Base-by-base conservation (phyloP, 2,329 filamentous ascomycete genomes). In the Colletotrichum sidae region DNA sequence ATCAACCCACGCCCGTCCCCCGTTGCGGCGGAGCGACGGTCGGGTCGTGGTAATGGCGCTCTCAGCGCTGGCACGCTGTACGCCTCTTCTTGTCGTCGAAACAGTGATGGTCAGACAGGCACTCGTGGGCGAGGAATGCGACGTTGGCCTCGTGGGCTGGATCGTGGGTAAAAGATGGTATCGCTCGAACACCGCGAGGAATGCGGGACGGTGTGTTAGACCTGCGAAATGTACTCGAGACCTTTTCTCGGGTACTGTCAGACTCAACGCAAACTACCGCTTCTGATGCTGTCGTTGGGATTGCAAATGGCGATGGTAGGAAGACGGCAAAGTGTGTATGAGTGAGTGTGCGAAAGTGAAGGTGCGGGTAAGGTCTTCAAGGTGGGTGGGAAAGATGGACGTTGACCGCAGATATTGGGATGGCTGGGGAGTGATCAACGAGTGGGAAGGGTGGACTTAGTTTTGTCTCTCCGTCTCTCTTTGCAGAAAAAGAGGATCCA, bases 1-100 rank as follows among this genome's bases (percentile, higher is more conserved):
- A 17, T 7, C 39, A 38, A 60, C 61, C 67, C 67, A 60, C 61
- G 66, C 65, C 65, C 67, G 67, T 67, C 65, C 67, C 63, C 67
- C 67, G 65, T 67, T 49, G 45, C 51, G 55, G 56, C 67, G 67
- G 67, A 69, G 67, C 44, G 65, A 69, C 65, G 67, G 67, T 68
- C 44, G 67, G 65, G 67, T 62, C 61, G 45, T 57, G 41, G 38
- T 68, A 55, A 51, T 42, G 47, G 39, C 63, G 52, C 64, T 35
- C 53, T 68, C 67, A 68, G 67, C 67, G 67, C 38, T 64, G 51
- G 59, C 46, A 68, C 67, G 67, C 64, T 60, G 52, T 7, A 33
- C 54, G 67, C 55, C 49, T 67, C 45, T 68, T 55, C 54, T 52
- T 62, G 54, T 41, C 15, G 46, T 9, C 46, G 39, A 41, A 55